Evolutionary conservation across 345 rosid species (phyloP).

Genomic region (Acer yangbiense): DNA sequence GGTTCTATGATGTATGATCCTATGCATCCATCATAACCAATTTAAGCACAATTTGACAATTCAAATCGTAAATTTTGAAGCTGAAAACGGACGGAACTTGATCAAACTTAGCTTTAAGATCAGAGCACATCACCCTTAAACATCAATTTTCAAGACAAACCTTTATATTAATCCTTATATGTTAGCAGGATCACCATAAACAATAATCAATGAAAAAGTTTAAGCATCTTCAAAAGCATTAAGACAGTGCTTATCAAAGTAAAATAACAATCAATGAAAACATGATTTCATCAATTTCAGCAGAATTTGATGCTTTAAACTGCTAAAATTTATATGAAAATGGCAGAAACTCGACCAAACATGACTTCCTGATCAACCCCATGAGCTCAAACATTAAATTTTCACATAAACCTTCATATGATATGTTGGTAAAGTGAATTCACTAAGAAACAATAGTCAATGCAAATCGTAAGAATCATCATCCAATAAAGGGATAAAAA

Average conservation of each 20-base stretch:
- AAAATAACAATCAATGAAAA: neutral
- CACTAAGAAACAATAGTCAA: neutral
- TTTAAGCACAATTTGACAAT: neutral
- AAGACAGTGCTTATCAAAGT: neutral
- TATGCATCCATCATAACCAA: neutral
- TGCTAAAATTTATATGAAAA: neutral
- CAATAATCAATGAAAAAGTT: neutral
- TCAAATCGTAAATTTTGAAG: neutral
- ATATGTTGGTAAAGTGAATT: neutral
- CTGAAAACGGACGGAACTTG: neutral
- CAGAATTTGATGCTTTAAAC: neutral
- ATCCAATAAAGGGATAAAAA: neutral
- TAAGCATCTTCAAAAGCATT: neutral
- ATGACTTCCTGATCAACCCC: neutral
- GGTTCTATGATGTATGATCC: neutral
- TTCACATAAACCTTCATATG: neutral
- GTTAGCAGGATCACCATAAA: neutral
- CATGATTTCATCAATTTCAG: neutral
- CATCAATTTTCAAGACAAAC: neutral
- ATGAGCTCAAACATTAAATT: neutral
- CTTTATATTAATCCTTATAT: neutral
- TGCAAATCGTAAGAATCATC: neutral
- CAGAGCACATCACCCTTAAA: neutral
- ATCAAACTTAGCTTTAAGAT: neutral
- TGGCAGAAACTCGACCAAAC: neutral